Conservation (phyloP, 371 early-diverging fungal genomes). For the Conidiobolus incongruus region DNA sequence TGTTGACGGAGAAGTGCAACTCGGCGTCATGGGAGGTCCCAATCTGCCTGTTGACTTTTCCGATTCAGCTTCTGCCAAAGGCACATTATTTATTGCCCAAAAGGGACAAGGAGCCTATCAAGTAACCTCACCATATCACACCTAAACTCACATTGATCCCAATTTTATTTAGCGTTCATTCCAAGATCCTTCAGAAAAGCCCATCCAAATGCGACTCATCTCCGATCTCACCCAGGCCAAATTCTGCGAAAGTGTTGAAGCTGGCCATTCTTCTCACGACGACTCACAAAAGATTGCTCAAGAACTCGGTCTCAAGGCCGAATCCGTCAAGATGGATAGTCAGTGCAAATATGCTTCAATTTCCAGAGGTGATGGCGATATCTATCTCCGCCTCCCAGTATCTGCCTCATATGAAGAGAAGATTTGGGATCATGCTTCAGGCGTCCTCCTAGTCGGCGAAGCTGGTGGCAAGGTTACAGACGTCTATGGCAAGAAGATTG, state of each 20-base stretch:
- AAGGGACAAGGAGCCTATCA: conserved; percentile 76
- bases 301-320: conserved; percentile 41
- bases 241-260: conserved; percentile 90
- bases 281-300: conserved; percentile 56
- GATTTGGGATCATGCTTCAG: conserved; percentile 97
- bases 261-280: conserved; percentile 71
- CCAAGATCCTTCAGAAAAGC: conserved; percentile 16
- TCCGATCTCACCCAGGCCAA: conserved; percentile 27
- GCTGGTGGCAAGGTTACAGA: conserved; percentile 89
- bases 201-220: conserved; percentile 33
- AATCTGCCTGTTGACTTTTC: conserved; percentile 54
- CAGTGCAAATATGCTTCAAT: conserved; percentile 85
- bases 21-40: conserved; percentile 90
- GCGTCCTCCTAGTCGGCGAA: conserved; percentile 66
- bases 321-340: conserved; percentile 75
- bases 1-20: conserved; percentile 61
- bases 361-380: conserved; percentile 73
- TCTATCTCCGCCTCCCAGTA: conserved; percentile 73
- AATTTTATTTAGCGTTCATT: conserved; percentile 1
- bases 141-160: neutral
- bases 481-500: conserved; percentile 55
- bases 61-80: conserved; percentile 36
- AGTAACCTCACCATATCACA: conserved; percentile 16
- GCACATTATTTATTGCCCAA: conserved; percentile 57
- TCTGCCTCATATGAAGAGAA: conserved; percentile 69